Evolutionary conservation across 2,329 filamentous ascomycete genomes (phyloP).

Genomic region (Alternaria sp.): DNA sequence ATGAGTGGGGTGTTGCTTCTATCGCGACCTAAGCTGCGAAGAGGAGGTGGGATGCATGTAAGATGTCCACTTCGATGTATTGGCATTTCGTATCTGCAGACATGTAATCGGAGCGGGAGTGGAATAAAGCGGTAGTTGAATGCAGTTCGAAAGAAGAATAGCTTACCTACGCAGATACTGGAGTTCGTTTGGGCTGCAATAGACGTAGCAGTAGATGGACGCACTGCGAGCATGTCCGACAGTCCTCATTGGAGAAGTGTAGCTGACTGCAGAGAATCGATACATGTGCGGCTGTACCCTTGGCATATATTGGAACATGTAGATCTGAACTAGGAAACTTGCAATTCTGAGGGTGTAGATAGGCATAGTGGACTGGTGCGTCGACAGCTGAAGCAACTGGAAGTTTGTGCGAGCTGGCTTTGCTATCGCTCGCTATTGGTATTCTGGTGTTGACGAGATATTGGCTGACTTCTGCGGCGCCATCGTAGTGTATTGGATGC

Average conservation of each 20-base stretch:
- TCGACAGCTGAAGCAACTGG: not conserved
- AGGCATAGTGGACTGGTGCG: not conserved
- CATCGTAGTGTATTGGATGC: not conserved
- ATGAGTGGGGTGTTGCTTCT: not conserved
- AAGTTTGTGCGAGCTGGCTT: not conserved
- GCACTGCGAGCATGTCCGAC: not conserved
- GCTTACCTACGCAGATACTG: not conserved
- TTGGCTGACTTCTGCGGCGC: not conserved
- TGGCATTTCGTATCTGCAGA: not conserved
- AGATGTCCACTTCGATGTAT: not conserved
- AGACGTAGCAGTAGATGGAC: not conserved
- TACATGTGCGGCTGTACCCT: not conserved
- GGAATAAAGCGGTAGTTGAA: not conserved
- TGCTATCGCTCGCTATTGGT: not conserved
- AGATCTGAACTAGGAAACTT: not conserved
- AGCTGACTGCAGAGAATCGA: not conserved
- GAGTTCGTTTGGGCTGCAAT: no score
- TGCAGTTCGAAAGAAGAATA: not conserved
- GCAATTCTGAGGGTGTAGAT: not conserved
- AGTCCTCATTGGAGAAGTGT: not conserved
- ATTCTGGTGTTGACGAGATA: not conserved
- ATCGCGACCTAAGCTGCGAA: not conserved
- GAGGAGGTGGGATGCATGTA: not conserved
- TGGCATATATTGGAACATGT: not conserved
- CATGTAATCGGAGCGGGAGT: not conserved